Evolutionary conservation across 2,329 filamentous ascomycete genomes (phyloP).

Genomic region (Nemania bipapillata): DNA sequence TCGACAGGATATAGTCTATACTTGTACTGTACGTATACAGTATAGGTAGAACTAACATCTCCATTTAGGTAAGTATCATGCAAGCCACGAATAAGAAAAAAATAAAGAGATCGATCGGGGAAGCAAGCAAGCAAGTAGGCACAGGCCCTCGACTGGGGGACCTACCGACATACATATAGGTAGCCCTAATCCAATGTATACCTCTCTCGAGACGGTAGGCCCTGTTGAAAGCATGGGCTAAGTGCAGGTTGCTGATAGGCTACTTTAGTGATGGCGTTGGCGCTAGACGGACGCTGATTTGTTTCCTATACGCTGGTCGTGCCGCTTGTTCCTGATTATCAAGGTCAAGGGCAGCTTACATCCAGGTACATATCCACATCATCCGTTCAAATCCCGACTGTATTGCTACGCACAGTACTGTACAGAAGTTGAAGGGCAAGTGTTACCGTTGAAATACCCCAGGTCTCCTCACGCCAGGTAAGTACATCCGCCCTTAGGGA

Average conservation of each 20-base stretch:
- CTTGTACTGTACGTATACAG: not conserved
- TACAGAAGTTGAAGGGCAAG: not conserved
- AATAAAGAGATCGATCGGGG: conserved; percentile 30
- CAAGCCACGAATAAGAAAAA: conserved; percentile 23
- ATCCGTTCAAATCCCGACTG: not conserved
- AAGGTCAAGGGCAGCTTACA: not conserved
- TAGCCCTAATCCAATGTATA: too few species aligned
- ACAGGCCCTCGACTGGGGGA: not conserved
- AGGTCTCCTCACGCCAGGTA: not conserved
- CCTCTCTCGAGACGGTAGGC: not conserved
- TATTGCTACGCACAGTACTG: not conserved
- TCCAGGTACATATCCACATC: not conserved
- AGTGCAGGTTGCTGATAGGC: conserved; percentile 10
- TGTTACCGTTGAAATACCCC: not conserved
- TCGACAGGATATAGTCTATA: not conserved
- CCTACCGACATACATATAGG: not conserved
- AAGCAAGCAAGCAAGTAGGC: not conserved
- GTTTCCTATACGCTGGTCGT: conserved; percentile 16
- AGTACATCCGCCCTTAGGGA: not conserved
- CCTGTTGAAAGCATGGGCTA: conserved; percentile 15
- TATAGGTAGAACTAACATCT: too few species aligned
- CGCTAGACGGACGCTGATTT: conserved; percentile 13
- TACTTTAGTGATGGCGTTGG: conserved; percentile 12
- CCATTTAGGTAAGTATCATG: too few species aligned
- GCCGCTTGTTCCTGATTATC: conserved; percentile 17